Conservation (phyloP, 2,329 filamentous ascomycete species). For the Arthrobotrys sphaeroides region DNA sequence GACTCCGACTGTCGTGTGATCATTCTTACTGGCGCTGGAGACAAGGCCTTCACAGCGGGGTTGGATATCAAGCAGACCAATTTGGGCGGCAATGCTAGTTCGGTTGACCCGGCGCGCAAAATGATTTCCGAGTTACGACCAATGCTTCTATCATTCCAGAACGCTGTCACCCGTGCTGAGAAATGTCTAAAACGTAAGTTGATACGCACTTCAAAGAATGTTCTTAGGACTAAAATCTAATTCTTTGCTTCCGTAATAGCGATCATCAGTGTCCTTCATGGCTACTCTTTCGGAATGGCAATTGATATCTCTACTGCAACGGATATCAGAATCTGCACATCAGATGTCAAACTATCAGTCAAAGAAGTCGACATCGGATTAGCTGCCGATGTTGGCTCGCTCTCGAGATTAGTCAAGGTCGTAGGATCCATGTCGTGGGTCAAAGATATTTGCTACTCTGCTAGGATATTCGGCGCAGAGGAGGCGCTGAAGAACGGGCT, state of each 20-base stretch:
- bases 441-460: constrained; percentile 79
- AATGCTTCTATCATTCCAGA: constrained; percentile 82
- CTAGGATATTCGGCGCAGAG: constrained; percentile 73
- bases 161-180: constrained; percentile 78
- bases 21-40: constrained; percentile 81
- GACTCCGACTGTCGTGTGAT: constrained; percentile 79
- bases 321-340: constrained; percentile 74
- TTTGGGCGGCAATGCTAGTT: constrained; percentile 61
- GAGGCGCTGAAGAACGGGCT: constrained; percentile 77
- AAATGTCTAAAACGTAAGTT: constrained; percentile 85
- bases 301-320: constrained; percentile 77
- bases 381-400: constrained; percentile 80
- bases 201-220: constrained; percentile 1
- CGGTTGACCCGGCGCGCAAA: constrained; percentile 71
- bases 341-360: constrained; percentile 72
- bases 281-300: constrained; percentile 76
- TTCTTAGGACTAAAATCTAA: not conserved
- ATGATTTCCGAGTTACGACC: constrained; percentile 70
- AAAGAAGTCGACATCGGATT: constrained; percentile 86
- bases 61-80: constrained; percentile 77
- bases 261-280: constrained; percentile 83
- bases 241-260: constrained; percentile 63
- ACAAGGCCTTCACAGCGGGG: constrained; percentile 84
- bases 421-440: constrained; percentile 78
- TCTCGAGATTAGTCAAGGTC: constrained; percentile 76